Percentiles rank a stretch among this genome's conserved stretches.
Evolutionary conservation across 345 rosid species (phyloP).

Genomic region (Eucalyptus regnans): DNA sequence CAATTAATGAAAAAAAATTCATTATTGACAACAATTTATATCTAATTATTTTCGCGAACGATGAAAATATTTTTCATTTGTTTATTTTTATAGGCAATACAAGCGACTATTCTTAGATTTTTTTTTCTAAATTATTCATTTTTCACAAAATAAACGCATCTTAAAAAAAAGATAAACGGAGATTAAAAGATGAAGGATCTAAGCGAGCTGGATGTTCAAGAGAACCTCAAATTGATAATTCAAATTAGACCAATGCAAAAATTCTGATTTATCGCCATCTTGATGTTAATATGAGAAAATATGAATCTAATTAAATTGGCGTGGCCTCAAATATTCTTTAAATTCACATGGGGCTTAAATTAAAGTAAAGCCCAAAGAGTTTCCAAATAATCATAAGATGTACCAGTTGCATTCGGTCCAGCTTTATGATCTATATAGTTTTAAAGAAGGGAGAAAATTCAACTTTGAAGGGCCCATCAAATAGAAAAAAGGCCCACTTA

Average conservation of each 20-base stretch:
- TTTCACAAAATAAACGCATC: fast-evolving
- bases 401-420: not conserved
- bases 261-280: not conserved
- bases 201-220: not conserved
- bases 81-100: no score
- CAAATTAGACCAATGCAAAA: not conserved
- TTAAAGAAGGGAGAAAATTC: not conserved
- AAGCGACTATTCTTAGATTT: not conserved
- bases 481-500: not conserved
- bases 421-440: not conserved
- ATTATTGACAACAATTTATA: no score
- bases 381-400: not conserved
- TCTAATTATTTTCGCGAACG: fast-evolving
- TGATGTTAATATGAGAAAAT: not conserved
- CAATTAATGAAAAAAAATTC: no score
- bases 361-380: not conserved
- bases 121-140: no score
- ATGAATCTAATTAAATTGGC: not conserved
- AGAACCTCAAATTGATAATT: not conserved
- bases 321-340: not conserved
- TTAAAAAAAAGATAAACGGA: not conserved
- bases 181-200: not conserved
- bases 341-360: not conserved
- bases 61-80: no score
- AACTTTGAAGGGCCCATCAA: not conserved